Evolutionary conservation across 805 yeast species (phyloP).

Genomic region (Candida qinlingensis): DNA sequence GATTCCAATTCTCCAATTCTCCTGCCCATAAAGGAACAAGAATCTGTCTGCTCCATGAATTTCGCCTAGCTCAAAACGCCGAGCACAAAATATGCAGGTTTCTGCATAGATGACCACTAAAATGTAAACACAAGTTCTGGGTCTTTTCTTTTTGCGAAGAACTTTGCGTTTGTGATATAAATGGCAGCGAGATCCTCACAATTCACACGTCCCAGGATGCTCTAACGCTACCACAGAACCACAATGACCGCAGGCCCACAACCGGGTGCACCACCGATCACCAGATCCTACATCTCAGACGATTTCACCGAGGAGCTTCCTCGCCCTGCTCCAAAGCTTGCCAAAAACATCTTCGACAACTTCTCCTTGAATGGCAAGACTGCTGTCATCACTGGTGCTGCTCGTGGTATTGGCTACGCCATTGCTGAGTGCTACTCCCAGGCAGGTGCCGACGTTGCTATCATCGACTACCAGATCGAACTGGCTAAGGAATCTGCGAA

Average conservation of each 20-base stretch:
- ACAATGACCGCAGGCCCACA: neutral
- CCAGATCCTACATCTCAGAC: conserved; percentile 22
- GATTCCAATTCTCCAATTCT: too few species aligned
- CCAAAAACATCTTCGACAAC: conserved; percentile 53
- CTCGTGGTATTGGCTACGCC: conserved; percentile 77
- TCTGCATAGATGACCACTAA: conserved; percentile 9
- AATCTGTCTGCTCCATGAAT: neutral
- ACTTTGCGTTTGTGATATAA: too few species aligned
- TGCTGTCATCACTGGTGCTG: conserved; percentile 82
- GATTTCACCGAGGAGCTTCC: conserved; percentile 38
- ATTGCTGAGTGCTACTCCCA: conserved; percentile 81
- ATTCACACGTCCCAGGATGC: too few species aligned
- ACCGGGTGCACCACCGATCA: conserved; percentile 1
- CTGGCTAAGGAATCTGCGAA: conserved; percentile 55
- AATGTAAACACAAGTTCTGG: too few species aligned
- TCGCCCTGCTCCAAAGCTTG: conserved; percentile 44
- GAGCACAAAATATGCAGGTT: neutral
- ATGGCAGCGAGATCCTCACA: too few species aligned
- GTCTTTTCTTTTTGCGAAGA: too few species aligned
- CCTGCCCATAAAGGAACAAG: too few species aligned
- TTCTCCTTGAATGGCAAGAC: conserved; percentile 79
- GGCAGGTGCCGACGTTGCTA: conserved; percentile 80
- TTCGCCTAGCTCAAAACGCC: neutral
- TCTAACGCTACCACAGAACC: too few species aligned
- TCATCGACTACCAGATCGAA: conserved; percentile 25